Base-by-base conservation (phyloP, 306 rosid species). In the Neltuma alba region DNA sequence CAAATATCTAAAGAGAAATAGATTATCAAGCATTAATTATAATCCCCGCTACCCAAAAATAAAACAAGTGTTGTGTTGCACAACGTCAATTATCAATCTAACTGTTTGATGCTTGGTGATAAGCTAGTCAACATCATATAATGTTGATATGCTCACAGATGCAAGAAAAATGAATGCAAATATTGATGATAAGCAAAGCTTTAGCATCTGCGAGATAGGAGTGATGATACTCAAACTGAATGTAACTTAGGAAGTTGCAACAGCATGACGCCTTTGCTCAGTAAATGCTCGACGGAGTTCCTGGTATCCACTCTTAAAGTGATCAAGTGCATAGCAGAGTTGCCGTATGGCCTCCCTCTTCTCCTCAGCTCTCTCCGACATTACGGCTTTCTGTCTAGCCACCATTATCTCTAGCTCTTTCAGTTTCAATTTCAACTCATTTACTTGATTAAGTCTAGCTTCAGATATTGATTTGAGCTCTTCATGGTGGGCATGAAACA, bases 341-440 rank as follows among this genome's bases (percentile, higher is more conserved):
- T 94, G 97, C 57, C 92, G 80, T 30, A 94, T 92, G 7, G 87
- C 98, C 83, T 94, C 98, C 72, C 91, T 84, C 84, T 94, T 94
- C 86, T 91, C 87, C 87, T 92, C 94, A 9, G 91, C 92, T 82
- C 82, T 78, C 13, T 85, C 89, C 20, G 85, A 83, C 77, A 93
- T 89, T 82, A 85, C 70, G 33, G 31, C 72, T 28, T 82, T 90
- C 89, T 86, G 94, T 55, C 72, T 74, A 1, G 79, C 83, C 82
- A 88, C 91, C 83, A 85, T 88, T 2, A 84, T 72, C 80, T 88
- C 81, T 75, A 93, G 88, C 74, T 89, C 87, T 36, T 70, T 84
- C 63, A 85, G 88, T 83, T 82, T 86, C 86, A 70, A 15, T 66
- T 86, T 88, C 88, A 93, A 41, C 44, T 86, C 92, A 74, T 80